phyloP scores from a whole-genome alignment of 805 yeast species.

The Pichia nanzhaoensis region DNA sequence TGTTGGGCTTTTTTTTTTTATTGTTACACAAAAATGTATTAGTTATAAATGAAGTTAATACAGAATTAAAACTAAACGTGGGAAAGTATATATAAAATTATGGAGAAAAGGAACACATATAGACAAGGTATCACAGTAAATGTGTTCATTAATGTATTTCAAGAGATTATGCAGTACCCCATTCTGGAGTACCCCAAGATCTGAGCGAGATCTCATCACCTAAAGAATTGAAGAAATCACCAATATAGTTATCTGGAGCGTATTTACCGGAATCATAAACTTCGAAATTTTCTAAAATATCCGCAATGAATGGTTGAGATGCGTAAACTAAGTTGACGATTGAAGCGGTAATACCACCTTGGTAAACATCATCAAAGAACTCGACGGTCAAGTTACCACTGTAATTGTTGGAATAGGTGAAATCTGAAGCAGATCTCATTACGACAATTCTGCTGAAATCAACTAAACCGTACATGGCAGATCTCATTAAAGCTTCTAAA shows the following conservation, averaged over 20 bases:
- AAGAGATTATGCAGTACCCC: slow-evolving; percentile 10
- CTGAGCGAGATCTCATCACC: slow-evolving; percentile 31
- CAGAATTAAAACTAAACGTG: background rate
- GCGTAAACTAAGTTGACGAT: slow-evolving; percentile 46
- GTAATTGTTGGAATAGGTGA: slow-evolving; percentile 36
- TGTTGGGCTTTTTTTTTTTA: too few relatives aligned
- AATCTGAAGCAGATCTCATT: slow-evolving; percentile 57
- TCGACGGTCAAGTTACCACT: slow-evolving; percentile 37
- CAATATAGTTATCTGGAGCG: slow-evolving; percentile 48
- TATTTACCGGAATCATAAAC: slow-evolving; percentile 29
- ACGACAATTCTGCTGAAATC: slow-evolving; percentile 52
- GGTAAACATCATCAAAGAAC: slow-evolving; percentile 42
- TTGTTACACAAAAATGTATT: too few relatives aligned
- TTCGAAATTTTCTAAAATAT: slow-evolving; percentile 45
- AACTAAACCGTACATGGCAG: slow-evolving; percentile 46
- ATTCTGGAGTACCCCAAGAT: slow-evolving; percentile 16
- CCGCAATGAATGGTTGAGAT: slow-evolving; percentile 48
- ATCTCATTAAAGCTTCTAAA: slow-evolving; percentile 51
- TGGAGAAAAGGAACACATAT: background rate
- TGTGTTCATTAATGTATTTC: background rate
- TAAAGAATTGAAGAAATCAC: slow-evolving; percentile 53
- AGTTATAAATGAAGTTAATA: too few relatives aligned
- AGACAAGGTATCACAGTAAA: background rate
- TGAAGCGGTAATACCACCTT: slow-evolving; percentile 47
- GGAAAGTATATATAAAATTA: background rate